Evolutionary conservation across 176 grass and related monocot species (phyloP).

Genomic region (Musa schizocarpa): DNA sequence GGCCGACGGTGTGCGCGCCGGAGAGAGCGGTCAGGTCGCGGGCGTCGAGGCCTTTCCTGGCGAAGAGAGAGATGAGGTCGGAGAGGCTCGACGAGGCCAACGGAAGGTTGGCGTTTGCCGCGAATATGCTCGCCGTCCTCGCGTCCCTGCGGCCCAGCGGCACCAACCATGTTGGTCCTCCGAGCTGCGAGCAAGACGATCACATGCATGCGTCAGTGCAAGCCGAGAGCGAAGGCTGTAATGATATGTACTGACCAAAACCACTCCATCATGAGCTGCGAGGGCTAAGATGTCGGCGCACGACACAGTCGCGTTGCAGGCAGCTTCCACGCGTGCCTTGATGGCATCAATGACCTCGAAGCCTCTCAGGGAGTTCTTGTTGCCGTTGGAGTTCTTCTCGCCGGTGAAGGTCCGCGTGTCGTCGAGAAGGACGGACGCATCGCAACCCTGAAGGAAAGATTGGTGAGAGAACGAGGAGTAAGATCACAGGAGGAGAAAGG

Average conservation of each 20-base stretch:
- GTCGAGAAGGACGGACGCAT: slow-evolving; percentile 5
- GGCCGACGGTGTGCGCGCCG: slow-evolving; percentile 58
- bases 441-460: slow-evolving; percentile 1
- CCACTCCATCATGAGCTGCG: neutral
- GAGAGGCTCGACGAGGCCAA: slow-evolving; percentile 27
- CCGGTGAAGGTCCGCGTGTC: neutral
- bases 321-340: slow-evolving; percentile 5
- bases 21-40: slow-evolving; percentile 60
- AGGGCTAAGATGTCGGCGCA: slow-evolving; percentile 17
- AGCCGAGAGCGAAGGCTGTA: too few species aligned
- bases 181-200: slow-evolving; percentile 28
- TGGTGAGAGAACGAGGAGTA: neutral
- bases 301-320: slow-evolving; percentile 8
- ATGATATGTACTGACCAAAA: neutral
- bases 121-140: slow-evolving; percentile 40
- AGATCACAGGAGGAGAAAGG: neutral
- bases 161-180: slow-evolving; percentile 53
- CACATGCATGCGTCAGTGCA: too few species aligned
- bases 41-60: slow-evolving; percentile 38
- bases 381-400: neutral
- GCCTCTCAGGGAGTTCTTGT: neutral
- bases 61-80: slow-evolving; percentile 35
- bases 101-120: slow-evolving; percentile 49
- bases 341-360: slow-evolving; percentile 12
- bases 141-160: slow-evolving; percentile 46